Conservation (phyloP, 768 basidiomycete species). For the Rhodotorula kratochvilovae region DNA sequence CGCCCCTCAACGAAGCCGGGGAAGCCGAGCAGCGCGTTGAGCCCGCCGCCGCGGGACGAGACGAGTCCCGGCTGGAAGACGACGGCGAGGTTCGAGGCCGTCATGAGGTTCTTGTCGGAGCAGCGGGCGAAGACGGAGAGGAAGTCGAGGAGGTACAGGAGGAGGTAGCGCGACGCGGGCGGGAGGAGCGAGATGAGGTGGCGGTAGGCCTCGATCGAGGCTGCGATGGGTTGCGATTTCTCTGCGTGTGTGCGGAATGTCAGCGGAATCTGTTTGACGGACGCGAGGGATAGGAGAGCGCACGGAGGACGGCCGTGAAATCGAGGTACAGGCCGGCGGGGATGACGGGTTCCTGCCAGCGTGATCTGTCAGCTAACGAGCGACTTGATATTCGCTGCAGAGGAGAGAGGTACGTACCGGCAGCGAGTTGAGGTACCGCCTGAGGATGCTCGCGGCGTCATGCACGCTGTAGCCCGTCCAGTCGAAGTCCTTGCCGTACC, state of each 20-base stretch:
- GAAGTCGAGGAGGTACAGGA: constrained; percentile 92
- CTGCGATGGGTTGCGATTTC: constrained; percentile 63
- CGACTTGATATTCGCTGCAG: no score
- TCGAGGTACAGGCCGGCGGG: constrained; percentile 84
- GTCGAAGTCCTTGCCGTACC: constrained; percentile 86
- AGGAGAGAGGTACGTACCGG: constrained; percentile 58
- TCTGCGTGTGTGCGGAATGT: constrained; percentile 62
- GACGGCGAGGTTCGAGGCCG: constrained; percentile 86
- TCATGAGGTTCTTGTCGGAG: constrained; percentile 91
- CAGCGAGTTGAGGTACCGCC: constrained; percentile 92
- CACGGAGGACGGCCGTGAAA: constrained; percentile 77
- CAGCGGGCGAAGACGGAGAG: constrained; percentile 90
- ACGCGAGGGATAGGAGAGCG: constrained; percentile 39
- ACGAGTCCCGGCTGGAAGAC: constrained; percentile 95
- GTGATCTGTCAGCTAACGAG: constrained; percentile 1
- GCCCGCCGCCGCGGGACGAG: constrained; percentile 59
- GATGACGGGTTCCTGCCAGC: constrained; percentile 80
- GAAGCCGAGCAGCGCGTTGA: constrained; percentile 31
- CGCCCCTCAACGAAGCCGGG: constrained; percentile 34
- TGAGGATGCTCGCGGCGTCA: constrained; percentile 93
- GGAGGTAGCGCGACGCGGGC: constrained; percentile 84
- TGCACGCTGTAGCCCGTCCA: constrained; percentile 92
- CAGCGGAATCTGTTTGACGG: no score
- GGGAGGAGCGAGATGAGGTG: constrained; percentile 78
- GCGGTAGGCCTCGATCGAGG: constrained; percentile 74